Percentiles rank a stretch among this genome's conserved stretches.
These are phyloP conservation scores for Lippia alba DNA, from an alignment of 305 asterid genomes.

Conservation along the genomic window DNA sequence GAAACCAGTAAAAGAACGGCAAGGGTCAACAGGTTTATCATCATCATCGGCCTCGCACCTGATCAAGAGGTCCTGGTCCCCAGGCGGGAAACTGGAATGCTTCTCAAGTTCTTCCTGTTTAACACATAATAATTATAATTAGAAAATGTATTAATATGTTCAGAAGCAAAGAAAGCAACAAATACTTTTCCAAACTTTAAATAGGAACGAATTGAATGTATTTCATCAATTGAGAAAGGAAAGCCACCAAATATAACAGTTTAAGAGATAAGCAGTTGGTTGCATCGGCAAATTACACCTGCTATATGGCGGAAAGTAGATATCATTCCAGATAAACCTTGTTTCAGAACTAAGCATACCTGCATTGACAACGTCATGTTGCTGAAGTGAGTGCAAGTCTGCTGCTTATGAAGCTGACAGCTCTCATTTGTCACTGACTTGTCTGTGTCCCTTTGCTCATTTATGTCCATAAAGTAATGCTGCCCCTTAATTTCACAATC, in stretches of 20 bases:
- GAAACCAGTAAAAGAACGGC: too few relatives aligned
- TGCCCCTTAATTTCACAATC: slow-evolving; percentile 37
- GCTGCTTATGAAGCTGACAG: slow-evolving; percentile 33
- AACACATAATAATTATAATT: slow-evolving; percentile 18
- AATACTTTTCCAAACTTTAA: background rate
- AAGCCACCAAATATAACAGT: background rate
- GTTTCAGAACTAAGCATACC: slow-evolving; percentile 63
- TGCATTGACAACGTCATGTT: slow-evolving; percentile 49
- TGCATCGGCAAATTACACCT: too few relatives aligned
- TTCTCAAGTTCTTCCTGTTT: slow-evolving; percentile 47
- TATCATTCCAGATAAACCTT: too few relatives aligned
- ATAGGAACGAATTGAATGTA: background rate
- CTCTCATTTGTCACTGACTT: slow-evolving; percentile 25
- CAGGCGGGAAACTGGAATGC: slow-evolving; percentile 29
- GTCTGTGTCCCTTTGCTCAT: slow-evolving; percentile 28
- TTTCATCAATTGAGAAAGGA: background rate
- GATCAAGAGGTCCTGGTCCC: slow-evolving; percentile 15
- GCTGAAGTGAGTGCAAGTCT: slow-evolving; percentile 34
- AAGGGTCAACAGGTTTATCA: too few relatives aligned
- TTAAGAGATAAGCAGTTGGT: too few relatives aligned
- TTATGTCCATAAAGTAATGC: slow-evolving; percentile 36
- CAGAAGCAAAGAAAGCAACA: background rate
- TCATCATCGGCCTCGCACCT: too few relatives aligned
- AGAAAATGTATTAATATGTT: slow-evolving; percentile 16
- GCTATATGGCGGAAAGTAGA: too few relatives aligned